Evolutionary conservation across 345 rosid genomes (phyloP), one percentile per base, ranked within the genome.

Genomic region (Bruguiera parviflora): DNA sequence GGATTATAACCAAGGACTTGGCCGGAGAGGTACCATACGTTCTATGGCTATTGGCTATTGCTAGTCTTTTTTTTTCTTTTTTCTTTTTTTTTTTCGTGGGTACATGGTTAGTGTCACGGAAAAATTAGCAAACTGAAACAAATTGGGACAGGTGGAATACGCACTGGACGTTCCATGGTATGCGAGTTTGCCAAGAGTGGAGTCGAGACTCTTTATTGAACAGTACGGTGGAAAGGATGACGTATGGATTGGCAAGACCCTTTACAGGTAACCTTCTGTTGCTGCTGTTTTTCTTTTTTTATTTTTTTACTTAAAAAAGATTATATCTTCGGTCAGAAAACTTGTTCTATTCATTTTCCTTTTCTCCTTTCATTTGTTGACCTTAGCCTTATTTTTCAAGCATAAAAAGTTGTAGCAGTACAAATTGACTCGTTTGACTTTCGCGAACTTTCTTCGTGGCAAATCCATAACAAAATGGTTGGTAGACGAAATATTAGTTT

Each of bases 191-290:
- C 95, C 96, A 15, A 83, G 98, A 71, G 71, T 92, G 28, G 98
- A 92, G 80, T 71, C 92, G 21, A 82, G 98, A 80, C 85, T 84
- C 78, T 92, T 80, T 74, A 79, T 92, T 20, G 96, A 88, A 43
- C 98, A 92, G 47, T 92, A 92, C 55, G 98, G 98, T 49, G 98
- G 98, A 20, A 82, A 85, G 77, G 85, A 82, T 60, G 98, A 90
- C 77, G 86, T 88, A n/a, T 92, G 98, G 98, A 92, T 92, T 71
- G 98, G 96, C 73, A 90, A 92, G 77, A 90, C 96, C 18, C 83
- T 88, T 58, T 90, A 90, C 79, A 92, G 98, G 98, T 92, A 33
- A 33, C 27, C 11, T 0, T 27, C 15, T 10, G 25, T 20, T 43
- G 16, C 49, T 13, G 15, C 28, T 21, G 0, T 53, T 53, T 53